These are phyloP conservation scores for Jaapia argillacea DNA, from an alignment of 768 basidiomycete species.

Conservation along the genomic window DNA sequence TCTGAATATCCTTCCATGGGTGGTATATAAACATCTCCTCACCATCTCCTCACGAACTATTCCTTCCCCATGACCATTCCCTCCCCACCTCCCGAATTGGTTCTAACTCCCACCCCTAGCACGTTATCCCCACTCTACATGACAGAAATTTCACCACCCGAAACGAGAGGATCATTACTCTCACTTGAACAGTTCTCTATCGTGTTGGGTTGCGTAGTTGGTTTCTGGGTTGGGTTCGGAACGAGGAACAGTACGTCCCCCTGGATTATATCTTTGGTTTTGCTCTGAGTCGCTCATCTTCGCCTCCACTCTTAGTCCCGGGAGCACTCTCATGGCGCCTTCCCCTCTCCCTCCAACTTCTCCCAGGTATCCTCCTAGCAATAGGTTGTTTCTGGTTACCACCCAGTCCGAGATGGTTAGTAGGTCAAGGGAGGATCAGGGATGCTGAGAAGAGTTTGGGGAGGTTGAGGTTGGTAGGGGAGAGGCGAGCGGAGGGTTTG, in stretches of 20 bases:
- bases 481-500: too few species aligned
- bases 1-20: too few species aligned
- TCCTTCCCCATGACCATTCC: too few species aligned
- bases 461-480: too few species aligned
- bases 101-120: too few species aligned
- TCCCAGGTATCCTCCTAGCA: conserved; percentile 59
- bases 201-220: conserved; percentile 71
- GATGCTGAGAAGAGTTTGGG: too few species aligned
- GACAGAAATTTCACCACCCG: conserved; percentile 77
- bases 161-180: conserved; percentile 69
- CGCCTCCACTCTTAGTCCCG: too few species aligned
- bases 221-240: conserved; percentile 75
- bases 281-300: not conserved
- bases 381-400: conserved; percentile 52
- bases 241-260: conserved; percentile 57
- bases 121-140: conserved; percentile 79
- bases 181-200: conserved; percentile 77
- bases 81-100: too few species aligned
- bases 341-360: conserved; percentile 61
- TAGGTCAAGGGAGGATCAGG: conserved; percentile 40
- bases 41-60: too few species aligned
- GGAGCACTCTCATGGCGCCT: conserved; percentile 68
- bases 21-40: too few species aligned
- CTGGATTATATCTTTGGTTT: not conserved
- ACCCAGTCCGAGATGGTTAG: conserved; percentile 50